Evolutionary conservation across 1,284 basidiomycete genomes (phyloP).

Genomic region (Pyrrhoderma noxium): DNA sequence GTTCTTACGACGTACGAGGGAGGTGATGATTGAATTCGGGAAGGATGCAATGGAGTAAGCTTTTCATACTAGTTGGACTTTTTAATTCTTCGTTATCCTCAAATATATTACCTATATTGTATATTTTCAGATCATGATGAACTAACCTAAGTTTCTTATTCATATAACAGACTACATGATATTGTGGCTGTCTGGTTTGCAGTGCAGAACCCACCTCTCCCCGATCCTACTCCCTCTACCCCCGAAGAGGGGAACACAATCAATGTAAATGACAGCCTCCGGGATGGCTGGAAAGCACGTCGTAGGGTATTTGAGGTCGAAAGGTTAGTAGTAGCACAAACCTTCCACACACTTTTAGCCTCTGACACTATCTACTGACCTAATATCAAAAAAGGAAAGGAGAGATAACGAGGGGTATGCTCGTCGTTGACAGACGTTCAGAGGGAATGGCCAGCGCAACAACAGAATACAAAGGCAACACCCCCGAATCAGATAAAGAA

Average conservation of each 20-base stretch:
- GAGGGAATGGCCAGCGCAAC: conserved; percentile 32
- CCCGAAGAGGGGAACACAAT: conserved; percentile 19
- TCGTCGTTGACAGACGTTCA: conserved; percentile 58
- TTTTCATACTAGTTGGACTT: not conserved
- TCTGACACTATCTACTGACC: not conserved
- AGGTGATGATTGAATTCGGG: conserved; percentile 63
- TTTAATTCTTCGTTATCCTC: not conserved
- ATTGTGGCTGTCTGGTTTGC: conserved; percentile 79
- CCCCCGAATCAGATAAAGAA: not conserved
- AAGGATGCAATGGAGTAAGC: conserved; percentile 68
- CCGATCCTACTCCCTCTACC: not conserved
- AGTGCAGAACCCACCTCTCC: conserved; percentile 52
- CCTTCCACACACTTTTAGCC: not conserved
- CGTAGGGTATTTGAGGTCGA: conserved; percentile 59
- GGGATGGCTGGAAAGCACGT: conserved; percentile 46
- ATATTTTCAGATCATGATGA: too few species aligned
- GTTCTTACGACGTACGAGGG: conserved; percentile 68
- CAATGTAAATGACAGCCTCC: conserved; percentile 26
- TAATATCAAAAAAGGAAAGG: too few species aligned
- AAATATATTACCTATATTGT: too few species aligned
- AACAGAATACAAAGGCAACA: not conserved
- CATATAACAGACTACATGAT: conserved; percentile 52
- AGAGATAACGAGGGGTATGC: conserved; percentile 66
- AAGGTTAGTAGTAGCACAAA: conserved; percentile 37
- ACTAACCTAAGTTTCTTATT: too few species aligned